Conservation (phyloP, 192 early-diverging fungal species). For the Entophlyctis luteolus region DNA sequence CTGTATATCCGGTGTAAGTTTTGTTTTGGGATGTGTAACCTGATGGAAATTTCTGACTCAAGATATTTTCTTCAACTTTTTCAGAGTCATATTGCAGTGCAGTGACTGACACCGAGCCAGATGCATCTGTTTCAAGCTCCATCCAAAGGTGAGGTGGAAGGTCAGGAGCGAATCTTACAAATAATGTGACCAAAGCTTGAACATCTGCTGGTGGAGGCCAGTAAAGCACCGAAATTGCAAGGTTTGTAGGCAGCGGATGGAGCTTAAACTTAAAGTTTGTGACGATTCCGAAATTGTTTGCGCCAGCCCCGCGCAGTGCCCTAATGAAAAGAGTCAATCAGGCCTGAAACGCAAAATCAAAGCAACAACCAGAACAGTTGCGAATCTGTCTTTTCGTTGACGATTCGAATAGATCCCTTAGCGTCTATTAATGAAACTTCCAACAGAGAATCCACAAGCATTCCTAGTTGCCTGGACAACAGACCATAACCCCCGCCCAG, state of each 20-base stretch:
- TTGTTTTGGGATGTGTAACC: no score
- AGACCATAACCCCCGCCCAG: constrained; percentile 30
- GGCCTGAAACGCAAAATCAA: neutral
- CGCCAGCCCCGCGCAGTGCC: constrained; percentile 24
- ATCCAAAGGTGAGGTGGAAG: neutral
- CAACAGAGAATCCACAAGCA: constrained; percentile 22
- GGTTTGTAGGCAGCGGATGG: neutral
- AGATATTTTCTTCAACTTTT: neutral
- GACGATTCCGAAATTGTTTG: constrained; percentile 28
- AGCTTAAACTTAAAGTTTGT: constrained; percentile 22
- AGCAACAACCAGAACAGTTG: constrained; percentile 16
- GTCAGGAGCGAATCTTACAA: neutral
- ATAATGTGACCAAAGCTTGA: neutral
- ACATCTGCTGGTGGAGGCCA: neutral
- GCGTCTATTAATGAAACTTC: constrained; percentile 22
- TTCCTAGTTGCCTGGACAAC: constrained; percentile 19
- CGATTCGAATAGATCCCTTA: constrained; percentile 2
- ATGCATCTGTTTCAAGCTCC: constrained; percentile 4
- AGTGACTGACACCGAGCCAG: neutral
- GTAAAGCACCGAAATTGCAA: neutral
- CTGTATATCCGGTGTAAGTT: neutral
- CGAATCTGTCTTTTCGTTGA: constrained; percentile 5
- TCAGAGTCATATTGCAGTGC: neutral
- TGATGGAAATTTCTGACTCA: no score
- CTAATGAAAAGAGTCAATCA: neutral